phyloP scores from a whole-genome alignment of 164 flowering plant species.

The Aristolochia fimbriata region DNA sequence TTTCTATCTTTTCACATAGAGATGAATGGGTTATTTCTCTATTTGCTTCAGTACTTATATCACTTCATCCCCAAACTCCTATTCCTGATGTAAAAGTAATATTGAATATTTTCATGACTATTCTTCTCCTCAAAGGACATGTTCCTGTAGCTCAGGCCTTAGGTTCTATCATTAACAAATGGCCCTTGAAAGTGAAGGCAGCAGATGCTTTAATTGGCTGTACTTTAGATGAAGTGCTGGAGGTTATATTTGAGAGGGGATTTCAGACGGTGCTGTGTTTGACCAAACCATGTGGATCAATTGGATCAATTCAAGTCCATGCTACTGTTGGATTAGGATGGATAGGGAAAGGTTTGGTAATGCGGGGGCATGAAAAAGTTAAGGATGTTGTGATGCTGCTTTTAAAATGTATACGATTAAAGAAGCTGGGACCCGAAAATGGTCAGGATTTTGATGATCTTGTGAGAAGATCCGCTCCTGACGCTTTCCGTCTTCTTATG shows the following conservation, averaged over 20 bases:
- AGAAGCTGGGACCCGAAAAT: slow-evolving; percentile 12
- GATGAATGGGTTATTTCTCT: slow-evolving; percentile 61
- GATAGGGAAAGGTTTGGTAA: slow-evolving; percentile 88
- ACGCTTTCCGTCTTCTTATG: slow-evolving; percentile 71
- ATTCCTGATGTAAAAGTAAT: slow-evolving; percentile 37
- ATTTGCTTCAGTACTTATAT: slow-evolving; percentile 69
- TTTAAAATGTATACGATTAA: slow-evolving; percentile 39
- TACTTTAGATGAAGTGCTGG: slow-evolving; percentile 57
- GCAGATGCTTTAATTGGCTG: slow-evolving; percentile 19
- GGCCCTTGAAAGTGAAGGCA: slow-evolving; percentile 24
- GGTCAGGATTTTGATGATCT: slow-evolving; percentile 17
- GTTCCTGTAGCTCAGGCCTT: slow-evolving; percentile 81
- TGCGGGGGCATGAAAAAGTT: slow-evolving; percentile 84
- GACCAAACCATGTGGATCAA: slow-evolving; percentile 14
- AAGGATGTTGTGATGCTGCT: slow-evolving; percentile 51
- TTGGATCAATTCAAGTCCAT: slow-evolving; percentile 24
- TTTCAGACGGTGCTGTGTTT: slow-evolving; percentile 14
- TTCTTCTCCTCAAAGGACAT: slow-evolving; percentile 39
- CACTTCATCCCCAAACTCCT: slow-evolving; percentile 53
- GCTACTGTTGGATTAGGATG: slow-evolving; percentile 74
- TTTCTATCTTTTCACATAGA: slow-evolving; percentile 21
- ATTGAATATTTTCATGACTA: slow-evolving; percentile 29
- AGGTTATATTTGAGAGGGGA: slow-evolving; percentile 29
- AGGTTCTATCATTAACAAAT: slow-evolving; percentile 81
- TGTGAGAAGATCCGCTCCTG: slow-evolving; percentile 49